Evolutionary conservation across 306 rosid species (phyloP).

Genomic region (Cicer bijugum): DNA sequence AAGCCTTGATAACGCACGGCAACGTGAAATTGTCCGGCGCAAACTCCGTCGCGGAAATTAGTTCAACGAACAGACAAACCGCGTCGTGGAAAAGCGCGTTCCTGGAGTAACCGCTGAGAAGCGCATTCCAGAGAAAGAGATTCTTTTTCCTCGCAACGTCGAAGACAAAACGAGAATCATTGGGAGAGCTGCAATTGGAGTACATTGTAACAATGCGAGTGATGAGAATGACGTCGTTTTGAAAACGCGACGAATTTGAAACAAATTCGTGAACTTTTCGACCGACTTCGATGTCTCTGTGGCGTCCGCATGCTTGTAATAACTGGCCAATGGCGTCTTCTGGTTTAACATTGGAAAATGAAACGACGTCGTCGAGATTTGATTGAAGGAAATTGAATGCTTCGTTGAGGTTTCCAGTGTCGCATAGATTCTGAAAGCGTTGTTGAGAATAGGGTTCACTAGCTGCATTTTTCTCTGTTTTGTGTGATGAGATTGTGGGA

Average conservation of each 20-base stretch:
- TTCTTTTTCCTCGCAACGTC: conserved; percentile 54
- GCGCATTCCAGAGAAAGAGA: conserved; percentile 75
- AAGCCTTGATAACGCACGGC: conserved; percentile 74
- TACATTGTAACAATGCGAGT: conserved; percentile 79
- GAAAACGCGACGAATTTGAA: conserved; percentile 46
- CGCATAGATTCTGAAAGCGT: conserved; percentile 56
- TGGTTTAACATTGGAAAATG: conserved; percentile 16
- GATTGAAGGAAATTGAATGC: conserved; percentile 57
- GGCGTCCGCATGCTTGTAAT: conserved; percentile 63
- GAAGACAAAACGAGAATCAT: conserved; percentile 63
- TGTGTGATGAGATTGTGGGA: conserved; percentile 34
- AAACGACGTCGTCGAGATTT: conserved; percentile 39
- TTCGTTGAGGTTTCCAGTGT: conserved; percentile 55
- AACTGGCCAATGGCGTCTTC: conserved; percentile 50
- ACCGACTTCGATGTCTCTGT: conserved; percentile 59
- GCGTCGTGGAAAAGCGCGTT: conserved; percentile 63
- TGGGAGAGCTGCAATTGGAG: conserved; percentile 63
- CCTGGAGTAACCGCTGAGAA: conserved; percentile 62
- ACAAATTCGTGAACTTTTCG: conserved; percentile 60
- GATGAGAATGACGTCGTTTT: conserved; percentile 62
- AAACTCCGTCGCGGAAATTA: conserved; percentile 56
- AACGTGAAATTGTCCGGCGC: conserved; percentile 74
- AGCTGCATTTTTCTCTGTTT: not conserved
- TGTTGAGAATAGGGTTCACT: conserved; percentile 44
- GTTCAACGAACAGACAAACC: conserved; percentile 50